Evolutionary conservation across 2,329 filamentous ascomycete genomes (phyloP), one percentile per base, ranked within the genome.

Genomic region (Helicocarpus griseus): DNA sequence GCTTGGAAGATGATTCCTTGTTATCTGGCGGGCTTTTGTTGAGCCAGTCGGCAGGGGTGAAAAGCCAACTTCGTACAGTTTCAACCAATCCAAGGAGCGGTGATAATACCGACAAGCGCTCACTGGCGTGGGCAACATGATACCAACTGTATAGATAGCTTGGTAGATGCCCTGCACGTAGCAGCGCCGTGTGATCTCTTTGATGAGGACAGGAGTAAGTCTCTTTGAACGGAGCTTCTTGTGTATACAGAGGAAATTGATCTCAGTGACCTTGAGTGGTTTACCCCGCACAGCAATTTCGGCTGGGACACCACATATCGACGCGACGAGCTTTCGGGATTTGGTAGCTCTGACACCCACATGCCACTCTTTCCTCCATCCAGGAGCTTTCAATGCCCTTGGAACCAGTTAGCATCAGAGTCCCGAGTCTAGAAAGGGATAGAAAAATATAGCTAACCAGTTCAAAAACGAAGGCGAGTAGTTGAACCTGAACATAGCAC

Each of bases 191-290:
- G 93, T 98, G 61, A 98, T 89, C 68, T 98, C 93, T 70, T 96
- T 96, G 76, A 98, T 98, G 49, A 98, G 81, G 1, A 97, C 86
- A 0, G 93, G 93, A 0, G 93, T 84, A 40, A 98, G 81, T 50
- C 93, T 85, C 75, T 97, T 96, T 53, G 87, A 83, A 48, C 93
- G 87, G 29, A 98, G 82, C 73, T 97, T 97, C 77, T 97, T 97
- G 77, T 98, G 93, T 51, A 98, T 85, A 64, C 90, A 95, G 58
- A 98, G 83, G 72, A 97, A 98, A 75, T 98, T 98, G 72, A 98
- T 93, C 69, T 98, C 93, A 46, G 87, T 89, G 59, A 87, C 85
- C 56, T 83, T 80, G 54, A 98, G 72, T 52, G 80, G 73, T 54
- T 86, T 86, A 54, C 85, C 76, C 57, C 90, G 86, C 40, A 98